These are phyloP conservation scores for Penicillium brasilianum DNA, from an alignment of 2,329 filamentous ascomycete species.

Conservation along the genomic window DNA sequence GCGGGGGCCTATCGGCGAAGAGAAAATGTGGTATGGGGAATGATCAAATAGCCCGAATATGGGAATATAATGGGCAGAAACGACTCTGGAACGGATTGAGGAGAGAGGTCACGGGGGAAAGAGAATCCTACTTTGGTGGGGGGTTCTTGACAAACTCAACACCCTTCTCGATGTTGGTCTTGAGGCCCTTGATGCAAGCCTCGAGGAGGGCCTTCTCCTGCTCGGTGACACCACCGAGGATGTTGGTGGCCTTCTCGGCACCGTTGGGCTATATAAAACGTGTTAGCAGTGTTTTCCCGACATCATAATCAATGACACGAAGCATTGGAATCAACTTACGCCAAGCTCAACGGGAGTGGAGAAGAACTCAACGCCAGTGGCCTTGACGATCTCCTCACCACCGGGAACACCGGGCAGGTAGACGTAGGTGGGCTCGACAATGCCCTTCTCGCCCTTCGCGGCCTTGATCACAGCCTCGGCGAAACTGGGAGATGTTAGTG, in stretches of 20 bases:
- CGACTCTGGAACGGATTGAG: conserved; percentile 20
- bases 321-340: conserved; percentile 61
- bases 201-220: conserved; percentile 88
- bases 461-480: conserved; percentile 94
- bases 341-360: conserved; percentile 95
- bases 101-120: conserved; percentile 25
- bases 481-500: conserved; percentile 63
- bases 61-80: background rate
- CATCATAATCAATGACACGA: conserved; percentile 5
- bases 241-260: conserved; percentile 82
- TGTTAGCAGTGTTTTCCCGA: conserved; percentile 33
- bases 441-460: conserved; percentile 83
- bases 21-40: conserved; percentile 20
- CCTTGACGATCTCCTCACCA: conserved; percentile 82
- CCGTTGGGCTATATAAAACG: conserved; percentile 68
- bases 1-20: conserved; percentile 16
- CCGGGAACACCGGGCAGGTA: conserved; percentile 90
- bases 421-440: conserved; percentile 93
- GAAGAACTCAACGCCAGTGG: conserved; percentile 89
- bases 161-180: conserved; percentile 94
- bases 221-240: conserved; percentile 75
- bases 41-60: background rate
- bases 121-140: conserved; percentile 77
- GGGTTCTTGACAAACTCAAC: conserved; percentile 86
- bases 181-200: conserved; percentile 75